Evolutionary conservation across 2,329 filamentous ascomycete species (phyloP).

Genomic region (Emericellopsis cladophorae): DNA sequence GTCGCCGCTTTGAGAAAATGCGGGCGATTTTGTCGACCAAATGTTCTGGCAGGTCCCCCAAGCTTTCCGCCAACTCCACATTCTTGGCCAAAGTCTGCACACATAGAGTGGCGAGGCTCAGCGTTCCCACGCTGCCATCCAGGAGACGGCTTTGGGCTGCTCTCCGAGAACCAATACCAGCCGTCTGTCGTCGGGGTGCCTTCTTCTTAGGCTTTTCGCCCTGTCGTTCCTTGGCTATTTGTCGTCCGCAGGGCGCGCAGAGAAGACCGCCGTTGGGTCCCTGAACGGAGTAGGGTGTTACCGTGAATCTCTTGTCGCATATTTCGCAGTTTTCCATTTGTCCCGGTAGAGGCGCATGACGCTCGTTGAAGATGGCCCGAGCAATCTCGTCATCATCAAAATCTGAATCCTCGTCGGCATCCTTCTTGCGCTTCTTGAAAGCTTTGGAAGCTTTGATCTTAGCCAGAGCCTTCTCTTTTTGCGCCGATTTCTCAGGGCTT

Average conservation of each 20-base stretch:
- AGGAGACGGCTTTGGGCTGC: constrained; percentile 74
- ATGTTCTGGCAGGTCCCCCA: constrained; percentile 44
- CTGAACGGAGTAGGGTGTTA: constrained; percentile 76
- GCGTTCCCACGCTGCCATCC: constrained; percentile 61
- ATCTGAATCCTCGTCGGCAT: constrained; percentile 24
- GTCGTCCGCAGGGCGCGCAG: constrained; percentile 69
- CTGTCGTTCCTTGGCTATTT: constrained; percentile 50
- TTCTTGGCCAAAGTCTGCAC: constrained; percentile 51
- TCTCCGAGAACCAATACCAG: constrained; percentile 49
- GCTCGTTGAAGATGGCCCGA: constrained; percentile 32
- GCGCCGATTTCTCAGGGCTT: constrained; percentile 23
- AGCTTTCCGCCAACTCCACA: constrained; percentile 46
- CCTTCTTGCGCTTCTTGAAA: constrained; percentile 39
- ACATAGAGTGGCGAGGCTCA: constrained; percentile 52
- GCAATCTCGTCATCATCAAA: constrained; percentile 40
- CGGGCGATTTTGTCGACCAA: constrained; percentile 47
- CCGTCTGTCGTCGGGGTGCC: constrained; percentile 32
- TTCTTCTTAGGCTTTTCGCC: constrained; percentile 22
- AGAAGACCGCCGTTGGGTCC: constrained; percentile 78
- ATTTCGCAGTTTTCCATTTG: constrained; percentile 82
- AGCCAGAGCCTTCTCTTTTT: constrained; percentile 40
- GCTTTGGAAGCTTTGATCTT: constrained; percentile 50
- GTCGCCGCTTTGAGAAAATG: constrained; percentile 46
- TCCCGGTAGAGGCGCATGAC: constrained; percentile 51
- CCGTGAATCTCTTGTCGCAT: constrained; percentile 81